Conservation (phyloP, 148 eudicot genomes). For the Camellia japonica region DNA sequence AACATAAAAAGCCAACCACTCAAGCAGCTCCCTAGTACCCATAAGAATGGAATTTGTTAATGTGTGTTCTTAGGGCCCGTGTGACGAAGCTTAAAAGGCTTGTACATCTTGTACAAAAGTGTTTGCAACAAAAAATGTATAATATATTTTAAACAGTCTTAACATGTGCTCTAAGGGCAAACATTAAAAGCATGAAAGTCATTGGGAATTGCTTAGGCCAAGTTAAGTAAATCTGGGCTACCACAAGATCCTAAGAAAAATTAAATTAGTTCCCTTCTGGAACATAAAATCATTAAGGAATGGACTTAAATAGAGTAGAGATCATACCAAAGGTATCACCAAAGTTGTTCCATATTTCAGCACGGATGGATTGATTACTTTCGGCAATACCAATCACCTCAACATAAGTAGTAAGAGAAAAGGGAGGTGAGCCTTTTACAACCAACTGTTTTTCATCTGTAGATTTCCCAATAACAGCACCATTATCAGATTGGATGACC, state of each 20-base stretch:
- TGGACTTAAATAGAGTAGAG: background rate
- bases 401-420: slow-evolving; percentile 57
- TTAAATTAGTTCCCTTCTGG: background rate
- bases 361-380: slow-evolving; percentile 50
- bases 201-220: no score
- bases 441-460: slow-evolving; percentile 79
- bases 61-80: no score
- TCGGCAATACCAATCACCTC: slow-evolving; percentile 97
- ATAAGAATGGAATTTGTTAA: no score
- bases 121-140: no score
- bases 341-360: slow-evolving; percentile 68
- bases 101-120: no score
- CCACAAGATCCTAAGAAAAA: background rate
- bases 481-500: slow-evolving; percentile 59
- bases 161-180: no score
- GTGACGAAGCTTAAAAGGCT: no score
- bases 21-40: background rate
- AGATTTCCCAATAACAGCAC: slow-evolving; percentile 60
- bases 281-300: no score
- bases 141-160: no score
- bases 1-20: background rate
- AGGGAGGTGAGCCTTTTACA: slow-evolving; percentile 60
- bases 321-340: slow-evolving; percentile 69
- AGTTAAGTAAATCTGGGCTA: no score
- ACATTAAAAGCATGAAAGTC: no score